These are phyloP conservation scores for Colletotrichum lini DNA, from an alignment of 2,329 filamentous ascomycete genomes.

Conservation along the genomic window DNA sequence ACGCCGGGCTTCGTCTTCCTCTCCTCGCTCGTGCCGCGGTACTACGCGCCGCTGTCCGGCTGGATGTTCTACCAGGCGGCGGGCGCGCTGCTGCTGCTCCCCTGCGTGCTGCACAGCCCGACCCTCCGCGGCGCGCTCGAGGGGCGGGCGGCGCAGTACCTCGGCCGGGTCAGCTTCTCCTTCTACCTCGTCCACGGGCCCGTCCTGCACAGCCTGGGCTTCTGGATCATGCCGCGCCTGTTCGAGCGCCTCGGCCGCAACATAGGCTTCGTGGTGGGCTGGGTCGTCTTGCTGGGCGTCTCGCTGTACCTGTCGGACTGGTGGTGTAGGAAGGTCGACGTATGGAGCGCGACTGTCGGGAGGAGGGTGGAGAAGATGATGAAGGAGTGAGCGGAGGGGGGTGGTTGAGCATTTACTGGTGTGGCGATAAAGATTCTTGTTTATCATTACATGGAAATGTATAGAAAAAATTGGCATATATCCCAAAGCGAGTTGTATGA, in stretches of 20 bases:
- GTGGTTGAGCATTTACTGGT: background rate
- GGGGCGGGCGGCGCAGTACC: slow-evolving; percentile 52
- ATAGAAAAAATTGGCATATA: background rate
- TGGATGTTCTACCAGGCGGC: slow-evolving; percentile 59
- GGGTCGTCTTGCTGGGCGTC: slow-evolving; percentile 48
- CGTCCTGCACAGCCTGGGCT: slow-evolving; percentile 48
- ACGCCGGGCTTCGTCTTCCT: slow-evolving; percentile 55
- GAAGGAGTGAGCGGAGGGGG: background rate
- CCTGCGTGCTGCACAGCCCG: slow-evolving; percentile 53
- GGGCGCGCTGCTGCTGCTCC: slow-evolving; percentile 55
- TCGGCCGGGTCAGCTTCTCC: slow-evolving; percentile 58
- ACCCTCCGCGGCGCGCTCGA: slow-evolving; percentile 50
- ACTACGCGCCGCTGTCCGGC: slow-evolving; percentile 53
- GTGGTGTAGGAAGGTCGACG: slow-evolving; percentile 55
- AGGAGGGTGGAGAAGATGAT: slow-evolving; percentile 54
- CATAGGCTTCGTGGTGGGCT: slow-evolving; percentile 52
- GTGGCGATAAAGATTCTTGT: too few relatives aligned
- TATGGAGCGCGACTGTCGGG: slow-evolving; percentile 55
- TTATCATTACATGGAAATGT: background rate
- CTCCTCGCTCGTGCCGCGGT: slow-evolving; percentile 52
- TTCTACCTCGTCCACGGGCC: slow-evolving; percentile 57
- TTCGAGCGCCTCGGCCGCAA: slow-evolving; percentile 54
- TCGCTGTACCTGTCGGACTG: slow-evolving; percentile 54
- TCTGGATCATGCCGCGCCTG: slow-evolving; percentile 55
- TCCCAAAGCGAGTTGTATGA: too few relatives aligned